Percentiles rank a stretch among this genome's conserved stretches.
These are phyloP conservation scores for Geotrichum candidum DNA, from an alignment of 1,139 yeast genomes.

Conservation along the genomic window DNA sequence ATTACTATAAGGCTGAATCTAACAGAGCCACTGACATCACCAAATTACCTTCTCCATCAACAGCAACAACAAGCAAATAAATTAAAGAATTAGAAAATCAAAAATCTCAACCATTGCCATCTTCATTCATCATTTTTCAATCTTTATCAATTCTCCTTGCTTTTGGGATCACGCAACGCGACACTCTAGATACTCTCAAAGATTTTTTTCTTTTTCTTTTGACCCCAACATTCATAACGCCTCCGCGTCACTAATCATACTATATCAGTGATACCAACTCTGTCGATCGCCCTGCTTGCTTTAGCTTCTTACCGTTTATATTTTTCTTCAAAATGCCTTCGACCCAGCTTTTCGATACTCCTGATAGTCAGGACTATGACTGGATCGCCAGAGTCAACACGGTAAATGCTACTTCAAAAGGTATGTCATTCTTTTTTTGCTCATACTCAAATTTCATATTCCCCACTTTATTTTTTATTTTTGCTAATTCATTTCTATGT, in stretches of 20 bases:
- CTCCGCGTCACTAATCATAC: neutral
- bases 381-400: slow-evolving; percentile 14
- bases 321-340: neutral
- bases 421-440: neutral
- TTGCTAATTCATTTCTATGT: neutral
- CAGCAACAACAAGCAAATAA: neutral
- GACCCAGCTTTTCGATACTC: neutral
- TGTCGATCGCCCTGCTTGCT: neutral
- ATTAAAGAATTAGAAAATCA: neutral
- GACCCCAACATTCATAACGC: neutral
- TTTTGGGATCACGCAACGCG: neutral
- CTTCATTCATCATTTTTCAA: too few species aligned
- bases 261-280: neutral
- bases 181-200: neutral
- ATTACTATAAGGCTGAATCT: neutral
- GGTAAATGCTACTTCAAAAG: slow-evolving; percentile 1
- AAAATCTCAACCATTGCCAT: neutral
- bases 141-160: too few species aligned
- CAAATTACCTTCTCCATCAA: neutral
- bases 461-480: neutral
- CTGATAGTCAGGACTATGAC: slow-evolving; percentile 10
- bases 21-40: neutral
- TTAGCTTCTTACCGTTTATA: neutral
- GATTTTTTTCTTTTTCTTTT: too few species aligned
- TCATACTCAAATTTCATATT: neutral